A percentile compares a stretch with the other conserved stretches of the same genome.
Conservation (phyloP, 768 basidiomycete species). For the Nidularia sp. region DNA sequence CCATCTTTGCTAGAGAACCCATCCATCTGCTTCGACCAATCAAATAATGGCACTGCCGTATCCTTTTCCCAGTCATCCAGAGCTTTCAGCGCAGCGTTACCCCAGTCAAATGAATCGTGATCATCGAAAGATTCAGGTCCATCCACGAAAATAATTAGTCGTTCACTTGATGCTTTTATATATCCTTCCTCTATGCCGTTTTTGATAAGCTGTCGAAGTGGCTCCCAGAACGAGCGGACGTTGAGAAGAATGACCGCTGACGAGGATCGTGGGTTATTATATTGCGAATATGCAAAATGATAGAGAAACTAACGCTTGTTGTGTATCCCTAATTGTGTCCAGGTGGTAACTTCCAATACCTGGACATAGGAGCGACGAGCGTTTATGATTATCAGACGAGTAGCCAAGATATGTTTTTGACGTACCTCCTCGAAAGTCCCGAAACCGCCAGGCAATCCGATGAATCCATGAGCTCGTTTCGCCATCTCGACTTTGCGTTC, state of each 20-base stretch:
- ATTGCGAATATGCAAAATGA: neutral
- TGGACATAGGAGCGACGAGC: conserved; percentile 16
- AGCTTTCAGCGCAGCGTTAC: conserved; percentile 59
- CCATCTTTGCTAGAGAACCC: conserved; percentile 12
- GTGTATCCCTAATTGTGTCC: conserved; percentile 90
- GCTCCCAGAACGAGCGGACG: conserved; percentile 77
- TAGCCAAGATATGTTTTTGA: neutral
- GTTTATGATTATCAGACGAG: neutral
- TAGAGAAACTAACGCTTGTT: conserved; percentile 60
- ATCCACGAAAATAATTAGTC: conserved; percentile 72
- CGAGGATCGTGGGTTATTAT: neutral
- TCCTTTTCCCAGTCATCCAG: conserved; percentile 55
- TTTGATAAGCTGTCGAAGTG: conserved; percentile 72
- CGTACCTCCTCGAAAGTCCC: conserved; percentile 92
- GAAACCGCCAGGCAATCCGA: conserved; percentile 90
- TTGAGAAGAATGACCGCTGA: conserved; percentile 85
- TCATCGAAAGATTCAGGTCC: conserved; percentile 49
- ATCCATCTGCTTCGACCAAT: conserved; percentile 44
- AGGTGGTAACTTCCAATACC: conserved; percentile 91
- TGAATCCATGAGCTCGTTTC: conserved; percentile 69
- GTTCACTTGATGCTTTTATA: conserved; percentile 58
- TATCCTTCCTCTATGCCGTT: conserved; percentile 69
- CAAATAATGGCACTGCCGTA: conserved; percentile 28
- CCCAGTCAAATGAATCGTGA: conserved; percentile 76
- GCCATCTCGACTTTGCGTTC: conserved; percentile 94